Conservation (phyloP, 2,329 filamentous ascomycete species). For the Fusarium tupiense region DNA sequence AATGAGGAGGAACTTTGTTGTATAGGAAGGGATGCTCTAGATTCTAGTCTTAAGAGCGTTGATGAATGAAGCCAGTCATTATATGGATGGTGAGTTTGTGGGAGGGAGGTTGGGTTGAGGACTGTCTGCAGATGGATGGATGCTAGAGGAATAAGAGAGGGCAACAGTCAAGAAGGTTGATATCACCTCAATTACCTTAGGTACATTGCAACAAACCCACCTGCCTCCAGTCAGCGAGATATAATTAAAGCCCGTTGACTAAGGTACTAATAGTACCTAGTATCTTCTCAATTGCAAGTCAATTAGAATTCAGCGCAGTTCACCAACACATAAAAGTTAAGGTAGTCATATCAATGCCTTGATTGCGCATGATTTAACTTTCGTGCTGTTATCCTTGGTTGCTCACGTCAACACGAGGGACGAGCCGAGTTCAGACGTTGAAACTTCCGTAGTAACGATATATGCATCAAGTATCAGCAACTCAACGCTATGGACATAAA, state of each 20-base stretch:
- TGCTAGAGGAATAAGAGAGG: background rate
- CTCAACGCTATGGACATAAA: background rate
- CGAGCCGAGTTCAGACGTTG: background rate
- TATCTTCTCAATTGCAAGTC: background rate
- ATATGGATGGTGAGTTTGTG: background rate
- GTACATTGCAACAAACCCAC: background rate
- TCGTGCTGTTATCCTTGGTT: slow-evolving; percentile 4
- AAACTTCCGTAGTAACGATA: background rate
- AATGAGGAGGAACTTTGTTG: background rate
- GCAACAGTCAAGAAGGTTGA: slow-evolving; percentile 1
- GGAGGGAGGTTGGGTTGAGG: background rate
- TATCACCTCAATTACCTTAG: background rate
- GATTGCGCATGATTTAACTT: background rate
- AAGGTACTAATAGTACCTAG: too few relatives aligned
- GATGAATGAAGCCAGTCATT: slow-evolving; percentile 11
- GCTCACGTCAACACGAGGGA: background rate
- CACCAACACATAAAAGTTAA: background rate
- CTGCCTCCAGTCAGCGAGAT: background rate
- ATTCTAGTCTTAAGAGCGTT: slow-evolving; percentile 6
- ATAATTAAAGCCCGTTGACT: background rate
- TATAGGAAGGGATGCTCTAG: slow-evolving; percentile 7
- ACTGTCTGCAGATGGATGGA: background rate
- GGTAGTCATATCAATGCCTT: background rate
- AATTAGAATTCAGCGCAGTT: background rate
- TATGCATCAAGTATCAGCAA: background rate